Evolutionary conservation across 1,284 basidiomycete species (phyloP).

Genomic region (Malassezia dermatis): DNA sequence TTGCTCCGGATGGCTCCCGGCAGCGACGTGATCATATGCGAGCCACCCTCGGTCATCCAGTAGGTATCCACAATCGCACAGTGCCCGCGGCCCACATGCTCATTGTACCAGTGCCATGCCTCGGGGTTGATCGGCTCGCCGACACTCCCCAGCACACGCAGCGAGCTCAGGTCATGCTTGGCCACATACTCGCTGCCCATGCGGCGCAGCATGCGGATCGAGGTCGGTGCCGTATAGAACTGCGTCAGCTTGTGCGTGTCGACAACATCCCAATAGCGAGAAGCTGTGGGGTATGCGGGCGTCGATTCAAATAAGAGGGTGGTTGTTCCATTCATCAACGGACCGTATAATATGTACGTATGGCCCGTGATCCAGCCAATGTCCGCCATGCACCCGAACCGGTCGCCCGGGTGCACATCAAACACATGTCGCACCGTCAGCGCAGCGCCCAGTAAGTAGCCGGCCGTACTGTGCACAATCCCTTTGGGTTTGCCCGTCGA

Average conservation of each 20-base stretch:
- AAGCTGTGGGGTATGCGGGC: slow-evolving; percentile 87
- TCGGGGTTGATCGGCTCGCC: slow-evolving; percentile 99
- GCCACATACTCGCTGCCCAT: slow-evolving; percentile 80
- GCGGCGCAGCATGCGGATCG: slow-evolving; percentile 76
- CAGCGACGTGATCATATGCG: slow-evolving; percentile 86
- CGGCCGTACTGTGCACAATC: slow-evolving; percentile 88
- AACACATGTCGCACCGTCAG: slow-evolving; percentile 93
- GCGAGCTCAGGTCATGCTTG: slow-evolving; percentile 67
- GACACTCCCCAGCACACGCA: slow-evolving; percentile 82
- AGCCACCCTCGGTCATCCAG: slow-evolving; percentile 88
- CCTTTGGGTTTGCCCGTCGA: slow-evolving; percentile 96
- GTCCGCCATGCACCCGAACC: slow-evolving; percentile 95
- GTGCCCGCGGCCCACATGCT: slow-evolving; percentile 75
- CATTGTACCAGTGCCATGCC: slow-evolving; percentile 98
- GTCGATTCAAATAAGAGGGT: slow-evolving; percentile 95
- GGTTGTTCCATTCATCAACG: slow-evolving; percentile 76
- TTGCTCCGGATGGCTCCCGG: slow-evolving; percentile 92
- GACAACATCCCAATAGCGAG: slow-evolving; percentile 93
- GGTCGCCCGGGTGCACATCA: slow-evolving; percentile 66
- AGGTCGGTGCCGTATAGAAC: slow-evolving; percentile 49
- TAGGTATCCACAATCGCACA: slow-evolving; percentile 79
- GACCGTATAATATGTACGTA: slow-evolving; percentile 94
- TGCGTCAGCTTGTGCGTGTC: slow-evolving; percentile 79
- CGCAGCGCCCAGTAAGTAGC: slow-evolving; percentile 78
- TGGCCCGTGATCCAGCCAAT: slow-evolving; percentile 99